Conservation (phyloP, 2,329 filamentous ascomycete genomes). For the Plenodomus lindquistii region DNA sequence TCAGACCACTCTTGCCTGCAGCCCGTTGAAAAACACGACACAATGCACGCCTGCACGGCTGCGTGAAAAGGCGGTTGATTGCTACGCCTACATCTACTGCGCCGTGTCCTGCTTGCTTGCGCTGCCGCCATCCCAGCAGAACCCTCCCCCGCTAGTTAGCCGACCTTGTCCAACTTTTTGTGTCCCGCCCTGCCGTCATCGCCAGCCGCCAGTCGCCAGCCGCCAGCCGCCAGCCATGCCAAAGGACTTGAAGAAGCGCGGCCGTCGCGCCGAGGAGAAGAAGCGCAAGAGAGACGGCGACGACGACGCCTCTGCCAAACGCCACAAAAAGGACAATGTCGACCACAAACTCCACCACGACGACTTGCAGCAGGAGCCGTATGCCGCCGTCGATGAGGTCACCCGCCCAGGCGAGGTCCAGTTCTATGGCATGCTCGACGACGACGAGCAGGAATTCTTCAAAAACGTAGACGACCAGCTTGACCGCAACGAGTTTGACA, state of each 20-base stretch:
- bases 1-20: slow-evolving; percentile 8
- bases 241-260: slow-evolving; percentile 62
- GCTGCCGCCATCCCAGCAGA: not conserved
- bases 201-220: too few species aligned
- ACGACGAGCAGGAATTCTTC: slow-evolving; percentile 96
- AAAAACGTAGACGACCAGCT: slow-evolving; percentile 86
- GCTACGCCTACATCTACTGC: not conserved
- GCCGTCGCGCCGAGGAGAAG: slow-evolving; percentile 55
- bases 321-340: slow-evolving; percentile 29
- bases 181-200: slow-evolving; percentile 12
- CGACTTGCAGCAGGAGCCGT: slow-evolving; percentile 20
- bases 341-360: slow-evolving; percentile 11
- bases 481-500: slow-evolving; percentile 84
- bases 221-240: slow-evolving; percentile 52
- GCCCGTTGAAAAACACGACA: slow-evolving; percentile 2
- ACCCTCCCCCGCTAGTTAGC: slow-evolving; percentile 6
- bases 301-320: slow-evolving; percentile 43
- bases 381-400: slow-evolving; percentile 34
- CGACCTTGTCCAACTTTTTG: slow-evolving; percentile 20
- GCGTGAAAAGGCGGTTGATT: too few species aligned
- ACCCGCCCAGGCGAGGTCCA: slow-evolving; percentile 61
- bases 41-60: slow-evolving; percentile 5
- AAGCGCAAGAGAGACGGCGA: slow-evolving; percentile 51
- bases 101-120: not conserved
- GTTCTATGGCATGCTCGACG: slow-evolving; percentile 91